Evolutionary conservation across 2,329 filamentous ascomycete genomes (phyloP).

Genomic region (Sclerotinia glacialis): DNA sequence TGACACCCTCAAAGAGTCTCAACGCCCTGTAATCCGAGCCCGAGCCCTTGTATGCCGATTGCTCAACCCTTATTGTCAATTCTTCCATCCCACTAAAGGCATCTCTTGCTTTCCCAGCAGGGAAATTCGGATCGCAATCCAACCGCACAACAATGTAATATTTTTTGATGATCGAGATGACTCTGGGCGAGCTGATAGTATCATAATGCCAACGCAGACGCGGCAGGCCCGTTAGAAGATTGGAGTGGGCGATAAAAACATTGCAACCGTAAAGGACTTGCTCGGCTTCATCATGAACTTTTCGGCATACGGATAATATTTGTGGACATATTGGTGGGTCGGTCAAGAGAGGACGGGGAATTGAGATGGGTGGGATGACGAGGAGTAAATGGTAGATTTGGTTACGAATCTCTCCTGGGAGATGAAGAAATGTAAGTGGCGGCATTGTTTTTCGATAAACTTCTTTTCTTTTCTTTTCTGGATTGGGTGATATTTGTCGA

Average conservation of each 20-base stretch:
- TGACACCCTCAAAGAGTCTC: slow-evolving; percentile 46
- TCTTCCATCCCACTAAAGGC: slow-evolving; percentile 47
- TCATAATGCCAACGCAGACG: slow-evolving; percentile 41
- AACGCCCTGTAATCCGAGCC: slow-evolving; percentile 45
- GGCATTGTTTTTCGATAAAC: slow-evolving; percentile 22
- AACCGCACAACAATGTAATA: slow-evolving; percentile 49
- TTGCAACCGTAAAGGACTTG: slow-evolving; percentile 49
- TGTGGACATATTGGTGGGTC: slow-evolving; percentile 38
- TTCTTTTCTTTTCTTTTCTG: background rate
- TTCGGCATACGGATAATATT: slow-evolving; percentile 30
- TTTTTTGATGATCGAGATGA: slow-evolving; percentile 42
- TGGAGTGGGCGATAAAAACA: slow-evolving; percentile 49
- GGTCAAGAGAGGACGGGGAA: slow-evolving; percentile 23
- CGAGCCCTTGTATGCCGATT: slow-evolving; percentile 45
- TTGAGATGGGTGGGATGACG: slow-evolving; percentile 31
- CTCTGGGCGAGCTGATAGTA: slow-evolving; percentile 40
- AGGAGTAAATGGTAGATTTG: slow-evolving; percentile 49
- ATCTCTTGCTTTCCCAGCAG: slow-evolving; percentile 40
- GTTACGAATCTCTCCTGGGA: slow-evolving; percentile 60
- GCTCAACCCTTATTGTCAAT: slow-evolving; percentile 50
- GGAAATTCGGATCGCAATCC: slow-evolving; percentile 50
- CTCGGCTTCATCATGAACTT: slow-evolving; percentile 33
- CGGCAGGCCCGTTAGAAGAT: slow-evolving; percentile 46
- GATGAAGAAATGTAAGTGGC: slow-evolving; percentile 34
- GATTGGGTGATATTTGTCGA: background rate